Percentiles rank a stretch among this genome's conserved stretches.
phyloP scores from a whole-genome alignment of 2,329 filamentous ascomycete genomes.

The Ophiostoma australiae region DNA sequence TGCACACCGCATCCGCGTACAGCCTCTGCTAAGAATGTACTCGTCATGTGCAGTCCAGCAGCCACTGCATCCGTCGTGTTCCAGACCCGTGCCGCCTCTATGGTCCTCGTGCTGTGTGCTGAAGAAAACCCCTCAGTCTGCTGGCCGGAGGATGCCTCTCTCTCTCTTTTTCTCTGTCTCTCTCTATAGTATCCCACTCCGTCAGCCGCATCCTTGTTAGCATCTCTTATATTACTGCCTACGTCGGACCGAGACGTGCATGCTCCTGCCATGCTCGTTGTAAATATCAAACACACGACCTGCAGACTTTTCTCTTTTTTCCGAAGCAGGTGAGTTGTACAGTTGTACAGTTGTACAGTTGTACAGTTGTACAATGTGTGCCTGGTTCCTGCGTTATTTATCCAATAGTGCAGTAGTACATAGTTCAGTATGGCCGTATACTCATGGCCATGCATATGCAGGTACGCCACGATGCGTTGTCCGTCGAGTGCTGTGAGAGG shows the following conservation, averaged over 20 bases:
- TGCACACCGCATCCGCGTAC: background rate
- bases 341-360: background rate
- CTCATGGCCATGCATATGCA: slow-evolving; percentile 12
- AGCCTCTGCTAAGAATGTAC: background rate
- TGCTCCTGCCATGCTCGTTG: background rate
- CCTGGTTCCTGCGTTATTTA: slow-evolving; percentile 14
- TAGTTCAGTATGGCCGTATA: background rate
- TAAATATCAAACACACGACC: slow-evolving; percentile 1
- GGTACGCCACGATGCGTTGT: slow-evolving; percentile 17
- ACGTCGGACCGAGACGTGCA: slow-evolving; percentile 9
- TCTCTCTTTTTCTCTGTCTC: background rate
- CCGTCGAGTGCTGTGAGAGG: background rate
- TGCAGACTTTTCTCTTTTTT: slow-evolving; percentile 12
- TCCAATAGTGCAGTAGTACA: background rate
- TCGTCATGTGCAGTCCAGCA: background rate
- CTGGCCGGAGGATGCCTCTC: background rate
- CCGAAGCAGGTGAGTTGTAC: background rate
- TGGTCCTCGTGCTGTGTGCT: background rate
- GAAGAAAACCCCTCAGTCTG: background rate
- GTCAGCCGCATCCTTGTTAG: background rate
- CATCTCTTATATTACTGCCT: background rate
- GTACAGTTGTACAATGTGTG: background rate
- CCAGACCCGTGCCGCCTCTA: background rate
- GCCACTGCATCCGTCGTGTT: slow-evolving; percentile 3
- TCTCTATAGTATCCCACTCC: background rate